Conservation (phyloP, 2,329 filamentous ascomycete species). For the Ophiostoma montium region DNA sequence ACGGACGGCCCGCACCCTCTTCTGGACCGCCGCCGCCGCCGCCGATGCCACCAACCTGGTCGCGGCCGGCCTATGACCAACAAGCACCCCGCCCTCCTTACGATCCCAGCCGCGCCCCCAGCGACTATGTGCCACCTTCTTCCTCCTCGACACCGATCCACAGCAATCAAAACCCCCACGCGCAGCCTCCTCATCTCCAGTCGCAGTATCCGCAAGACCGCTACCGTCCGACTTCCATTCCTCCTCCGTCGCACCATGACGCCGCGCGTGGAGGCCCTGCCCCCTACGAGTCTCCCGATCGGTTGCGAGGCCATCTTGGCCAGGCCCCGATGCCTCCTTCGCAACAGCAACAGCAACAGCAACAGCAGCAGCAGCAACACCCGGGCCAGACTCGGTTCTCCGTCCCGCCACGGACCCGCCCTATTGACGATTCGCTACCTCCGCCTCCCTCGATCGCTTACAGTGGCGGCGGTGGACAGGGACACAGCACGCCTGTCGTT, state of each 20-base stretch:
- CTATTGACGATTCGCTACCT: constrained; percentile 27
- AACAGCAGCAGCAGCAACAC: constrained; percentile 15
- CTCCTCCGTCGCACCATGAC: constrained; percentile 19
- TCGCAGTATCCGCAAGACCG: constrained; percentile 26
- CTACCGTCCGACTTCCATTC: constrained; percentile 20
- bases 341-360: constrained; percentile 20
- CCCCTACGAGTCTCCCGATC: constrained; percentile 36
- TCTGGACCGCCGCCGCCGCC: constrained; percentile 17
- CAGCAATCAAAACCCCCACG: background rate
- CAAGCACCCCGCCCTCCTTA: constrained; percentile 27
- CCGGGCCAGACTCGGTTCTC: constrained; percentile 12
- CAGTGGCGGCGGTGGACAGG: constrained; percentile 17
- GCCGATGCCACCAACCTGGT: background rate
- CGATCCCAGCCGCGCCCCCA: constrained; percentile 23
- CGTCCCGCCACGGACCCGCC: constrained; percentile 24
- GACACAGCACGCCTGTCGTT: background rate
- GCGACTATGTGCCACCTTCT: constrained; percentile 37
- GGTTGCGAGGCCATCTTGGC: constrained; percentile 26
- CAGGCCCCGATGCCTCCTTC: constrained; percentile 10
- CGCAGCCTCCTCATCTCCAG: constrained; percentile 18
- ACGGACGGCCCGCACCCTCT: constrained; percentile 26
- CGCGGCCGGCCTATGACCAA: constrained; percentile 20
- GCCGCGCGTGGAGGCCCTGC: constrained; percentile 16
- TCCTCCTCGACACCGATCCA: constrained; percentile 22
- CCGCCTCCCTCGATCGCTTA: constrained; percentile 37